Evolutionary conservation across 352 stramenopile species (phyloP).

Genomic region (Pythium aquatile): DNA sequence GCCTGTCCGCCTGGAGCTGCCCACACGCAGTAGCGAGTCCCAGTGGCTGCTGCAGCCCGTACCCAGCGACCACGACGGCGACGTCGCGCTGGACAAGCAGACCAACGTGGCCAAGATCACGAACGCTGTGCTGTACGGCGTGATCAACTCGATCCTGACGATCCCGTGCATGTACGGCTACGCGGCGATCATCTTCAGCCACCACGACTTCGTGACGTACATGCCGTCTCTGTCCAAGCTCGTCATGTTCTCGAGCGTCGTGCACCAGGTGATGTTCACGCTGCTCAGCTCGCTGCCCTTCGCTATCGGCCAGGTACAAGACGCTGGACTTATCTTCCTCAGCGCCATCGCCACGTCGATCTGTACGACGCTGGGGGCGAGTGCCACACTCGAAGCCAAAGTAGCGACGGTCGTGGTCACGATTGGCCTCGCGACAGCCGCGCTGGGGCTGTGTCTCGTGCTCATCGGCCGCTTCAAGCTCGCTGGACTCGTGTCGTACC

Average conservation of each 20-base stretch:
- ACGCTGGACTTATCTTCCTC: slow-evolving; percentile 98
- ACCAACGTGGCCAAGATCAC: slow-evolving; percentile 39
- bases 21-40: slow-evolving; percentile 8
- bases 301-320: slow-evolving; percentile 97
- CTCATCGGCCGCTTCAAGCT: slow-evolving; percentile 93
- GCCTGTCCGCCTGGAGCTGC: slow-evolving; percentile 13
- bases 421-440: slow-evolving; percentile 88
- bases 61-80: slow-evolving; percentile 4
- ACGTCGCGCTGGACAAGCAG: slow-evolving; percentile 19
- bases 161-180: slow-evolving; percentile 95
- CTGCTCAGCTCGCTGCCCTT: slow-evolving; percentile 93
- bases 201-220: slow-evolving; percentile 86
- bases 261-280: slow-evolving; percentile 93
- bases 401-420: slow-evolving; percentile 94
- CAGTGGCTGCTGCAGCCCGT: slow-evolving; percentile 16
- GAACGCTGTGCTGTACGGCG: slow-evolving; percentile 79
- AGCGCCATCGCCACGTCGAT: slow-evolving; percentile 92
- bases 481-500: slow-evolving; percentile 94
- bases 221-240: slow-evolving; percentile 94
- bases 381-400: slow-evolving; percentile 65
- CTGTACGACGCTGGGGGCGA: slow-evolving; percentile 70
- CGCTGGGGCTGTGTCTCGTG: slow-evolving; percentile 93
- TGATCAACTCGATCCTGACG: slow-evolving; percentile 94
- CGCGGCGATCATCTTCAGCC: slow-evolving; percentile 94
- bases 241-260: slow-evolving; percentile 93